These are phyloP conservation scores for Leptodermis oblonga DNA, from an alignment of 257 asterid species.

Conservation along the genomic window DNA sequence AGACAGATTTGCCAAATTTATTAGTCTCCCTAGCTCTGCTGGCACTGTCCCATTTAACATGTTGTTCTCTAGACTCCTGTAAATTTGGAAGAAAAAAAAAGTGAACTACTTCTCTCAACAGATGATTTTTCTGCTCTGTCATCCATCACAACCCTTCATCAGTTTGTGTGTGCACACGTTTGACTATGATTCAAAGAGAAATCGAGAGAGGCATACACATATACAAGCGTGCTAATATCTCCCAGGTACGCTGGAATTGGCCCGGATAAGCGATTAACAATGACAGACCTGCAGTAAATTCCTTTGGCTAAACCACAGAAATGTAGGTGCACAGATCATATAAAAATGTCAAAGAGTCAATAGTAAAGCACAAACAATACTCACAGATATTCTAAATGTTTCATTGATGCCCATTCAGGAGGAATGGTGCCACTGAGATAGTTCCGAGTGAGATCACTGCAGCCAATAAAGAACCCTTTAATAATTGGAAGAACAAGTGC, in stretches of 20 bases:
- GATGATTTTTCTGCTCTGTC: conserved; percentile 40
- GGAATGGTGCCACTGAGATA: conserved; percentile 61
- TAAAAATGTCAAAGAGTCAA: neutral
- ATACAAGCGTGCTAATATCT: conserved; percentile 36
- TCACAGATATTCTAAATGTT: conserved; percentile 41
- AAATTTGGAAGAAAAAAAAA: conserved; percentile 9
- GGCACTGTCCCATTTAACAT: conserved; percentile 51
- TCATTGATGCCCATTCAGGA: conserved; percentile 51
- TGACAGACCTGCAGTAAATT: conserved; percentile 34
- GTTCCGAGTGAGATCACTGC: conserved; percentile 54
- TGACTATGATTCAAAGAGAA: neutral
- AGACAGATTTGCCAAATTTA: conserved; percentile 49
- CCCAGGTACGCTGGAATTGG: conserved; percentile 56
- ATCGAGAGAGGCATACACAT: conserved; percentile 35
- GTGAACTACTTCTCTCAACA: neutral
- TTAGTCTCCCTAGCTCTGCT: conserved; percentile 49
- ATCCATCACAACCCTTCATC: no score
- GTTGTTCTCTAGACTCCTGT: conserved; percentile 66
- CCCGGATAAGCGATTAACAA: conserved; percentile 55
- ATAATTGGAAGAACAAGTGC: no score
- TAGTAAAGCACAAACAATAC: conserved; percentile 14
- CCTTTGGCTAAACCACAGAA: neutral
- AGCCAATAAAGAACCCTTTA: neutral
- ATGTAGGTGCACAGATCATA: no score
- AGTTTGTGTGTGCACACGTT: neutral